Evolutionary conservation across 2,329 filamentous ascomycete species (phyloP).

Genomic region (Rutstroemia sydowiana): DNA sequence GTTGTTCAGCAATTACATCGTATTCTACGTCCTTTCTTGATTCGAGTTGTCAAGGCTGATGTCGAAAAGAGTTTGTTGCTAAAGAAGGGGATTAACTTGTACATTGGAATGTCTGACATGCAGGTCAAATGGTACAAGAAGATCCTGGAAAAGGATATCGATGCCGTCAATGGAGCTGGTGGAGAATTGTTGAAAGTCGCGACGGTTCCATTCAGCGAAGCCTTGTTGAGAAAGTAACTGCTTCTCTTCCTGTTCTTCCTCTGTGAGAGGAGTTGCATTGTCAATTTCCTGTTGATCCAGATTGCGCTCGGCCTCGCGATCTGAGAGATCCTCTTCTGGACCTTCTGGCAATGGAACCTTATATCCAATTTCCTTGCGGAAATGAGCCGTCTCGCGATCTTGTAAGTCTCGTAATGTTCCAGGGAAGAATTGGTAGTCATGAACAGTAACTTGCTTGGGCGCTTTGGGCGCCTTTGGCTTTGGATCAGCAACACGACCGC

Average conservation of each 20-base stretch:
- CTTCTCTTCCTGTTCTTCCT: slow-evolving; percentile 86
- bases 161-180: slow-evolving; percentile 97
- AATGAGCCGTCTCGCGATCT: slow-evolving; percentile 91
- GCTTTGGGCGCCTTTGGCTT: slow-evolving; percentile 95
- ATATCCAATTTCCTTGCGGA: slow-evolving; percentile 93
- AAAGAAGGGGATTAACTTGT: slow-evolving; percentile 96
- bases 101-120: slow-evolving; percentile 98
- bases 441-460: slow-evolving; percentile 83
- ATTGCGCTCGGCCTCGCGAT: slow-evolving; percentile 80
- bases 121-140: slow-evolving; percentile 99
- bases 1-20: slow-evolving; percentile 94
- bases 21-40: slow-evolving; percentile 84
- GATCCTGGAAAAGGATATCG: slow-evolving; percentile 97
- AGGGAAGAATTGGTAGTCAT: slow-evolving; percentile 98
- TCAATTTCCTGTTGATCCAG: slow-evolving; percentile 90
- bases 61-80: slow-evolving; percentile 96
- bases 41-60: slow-evolving; percentile 93
- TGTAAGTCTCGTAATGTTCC: slow-evolving; percentile 77
- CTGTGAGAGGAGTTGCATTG: slow-evolving; percentile 77
- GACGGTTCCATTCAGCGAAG: slow-evolving; percentile 90
- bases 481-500: slow-evolving; percentile 69
- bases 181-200: slow-evolving; percentile 97
- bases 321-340: slow-evolving; percentile 76
- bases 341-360: slow-evolving; percentile 88
- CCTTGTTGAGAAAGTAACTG: slow-evolving; percentile 72